Evolutionary conservation across 2,329 filamentous ascomycete genomes (phyloP).

Genomic region (Exophiala sideris): DNA sequence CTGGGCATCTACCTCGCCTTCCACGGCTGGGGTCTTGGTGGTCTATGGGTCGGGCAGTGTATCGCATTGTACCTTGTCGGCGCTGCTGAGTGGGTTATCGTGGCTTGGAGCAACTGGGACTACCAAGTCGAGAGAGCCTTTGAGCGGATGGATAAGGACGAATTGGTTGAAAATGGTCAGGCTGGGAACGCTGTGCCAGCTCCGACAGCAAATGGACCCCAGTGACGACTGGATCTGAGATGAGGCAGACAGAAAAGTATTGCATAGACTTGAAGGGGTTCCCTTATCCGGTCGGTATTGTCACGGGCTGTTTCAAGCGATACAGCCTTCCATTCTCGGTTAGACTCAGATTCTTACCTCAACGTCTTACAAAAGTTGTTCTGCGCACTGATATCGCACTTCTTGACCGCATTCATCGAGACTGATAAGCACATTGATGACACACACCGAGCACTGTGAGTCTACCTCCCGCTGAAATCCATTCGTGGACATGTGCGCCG

Average conservation of each 20-base stretch:
- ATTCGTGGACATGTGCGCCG: too few relatives aligned
- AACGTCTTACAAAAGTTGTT: slow-evolving; percentile 4
- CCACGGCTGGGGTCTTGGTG: slow-evolving; percentile 76
- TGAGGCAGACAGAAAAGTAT: background rate
- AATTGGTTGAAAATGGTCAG: slow-evolving; percentile 27
- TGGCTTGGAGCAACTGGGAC: slow-evolving; percentile 74
- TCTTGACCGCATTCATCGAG: too few relatives aligned
- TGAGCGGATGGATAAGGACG: slow-evolving; percentile 60
- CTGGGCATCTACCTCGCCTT: slow-evolving; percentile 82
- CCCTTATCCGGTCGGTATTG: background rate
- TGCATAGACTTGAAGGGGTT: background rate
- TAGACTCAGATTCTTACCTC: slow-evolving; percentile 4
- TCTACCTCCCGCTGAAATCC: too few relatives aligned
- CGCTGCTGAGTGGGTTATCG: slow-evolving; percentile 72
- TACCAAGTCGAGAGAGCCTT: slow-evolving; percentile 67
- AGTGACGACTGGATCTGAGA: slow-evolving; percentile 2
- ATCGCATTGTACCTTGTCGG: slow-evolving; percentile 79
- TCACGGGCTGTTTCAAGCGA: background rate
- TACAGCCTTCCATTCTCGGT: slow-evolving; percentile 6
- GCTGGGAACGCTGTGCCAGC: slow-evolving; percentile 13
- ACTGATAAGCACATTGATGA: too few relatives aligned
- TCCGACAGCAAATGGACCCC: slow-evolving; percentile 21
- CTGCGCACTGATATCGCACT: too few relatives aligned
- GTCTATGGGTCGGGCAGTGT: slow-evolving; percentile 81
- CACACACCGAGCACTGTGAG: too few relatives aligned